Evolutionary conservation across 805 yeast genomes (phyloP).

Genomic region (Candida awuae): DNA sequence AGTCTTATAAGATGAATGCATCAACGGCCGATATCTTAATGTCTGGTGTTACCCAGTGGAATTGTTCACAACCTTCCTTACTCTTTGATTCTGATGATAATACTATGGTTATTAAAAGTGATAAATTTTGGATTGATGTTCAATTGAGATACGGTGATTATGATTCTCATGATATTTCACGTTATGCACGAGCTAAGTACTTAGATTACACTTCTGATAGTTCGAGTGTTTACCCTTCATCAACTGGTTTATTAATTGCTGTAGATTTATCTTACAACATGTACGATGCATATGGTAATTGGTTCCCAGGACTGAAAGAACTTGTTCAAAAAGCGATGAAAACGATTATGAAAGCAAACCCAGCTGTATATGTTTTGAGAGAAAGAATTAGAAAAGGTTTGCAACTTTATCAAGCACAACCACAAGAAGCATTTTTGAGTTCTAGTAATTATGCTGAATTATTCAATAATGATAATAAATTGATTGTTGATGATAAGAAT

Average conservation of each 20-base stretch:
- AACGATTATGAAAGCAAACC: conserved; percentile 90
- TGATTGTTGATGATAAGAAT: conserved; percentile 88
- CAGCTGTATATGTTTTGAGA: conserved; percentile 82
- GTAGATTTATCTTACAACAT: conserved; percentile 91
- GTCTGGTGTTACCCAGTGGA: conserved; percentile 73
- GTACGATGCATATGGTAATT: conserved; percentile 94
- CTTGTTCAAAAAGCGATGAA: conserved; percentile 86
- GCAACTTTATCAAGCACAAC: conserved; percentile 87
- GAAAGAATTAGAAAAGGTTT: conserved; percentile 92
- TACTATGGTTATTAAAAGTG: conserved; percentile 47
- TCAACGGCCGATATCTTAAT: conserved; percentile 87
- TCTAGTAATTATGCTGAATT: conserved; percentile 86
- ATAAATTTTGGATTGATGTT: conserved; percentile 89
- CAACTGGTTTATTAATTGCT: conserved; percentile 86
- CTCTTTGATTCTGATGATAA: conserved; percentile 63
- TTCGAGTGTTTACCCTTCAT: conserved; percentile 79
- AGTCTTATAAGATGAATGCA: conserved; percentile 94
- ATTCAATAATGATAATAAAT: conserved; percentile 73
- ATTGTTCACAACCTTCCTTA: conserved; percentile 71
- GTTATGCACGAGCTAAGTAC: conserved; percentile 88
- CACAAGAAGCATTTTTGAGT: conserved; percentile 84
- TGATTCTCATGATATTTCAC: conserved; percentile 92
- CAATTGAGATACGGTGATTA: conserved; percentile 95
- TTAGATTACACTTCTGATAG: conserved; percentile 89
- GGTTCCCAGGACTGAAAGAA: conserved; percentile 94